Conservation (phyloP, 257 asterid genomes). For the Salvia hispanica region DNA sequence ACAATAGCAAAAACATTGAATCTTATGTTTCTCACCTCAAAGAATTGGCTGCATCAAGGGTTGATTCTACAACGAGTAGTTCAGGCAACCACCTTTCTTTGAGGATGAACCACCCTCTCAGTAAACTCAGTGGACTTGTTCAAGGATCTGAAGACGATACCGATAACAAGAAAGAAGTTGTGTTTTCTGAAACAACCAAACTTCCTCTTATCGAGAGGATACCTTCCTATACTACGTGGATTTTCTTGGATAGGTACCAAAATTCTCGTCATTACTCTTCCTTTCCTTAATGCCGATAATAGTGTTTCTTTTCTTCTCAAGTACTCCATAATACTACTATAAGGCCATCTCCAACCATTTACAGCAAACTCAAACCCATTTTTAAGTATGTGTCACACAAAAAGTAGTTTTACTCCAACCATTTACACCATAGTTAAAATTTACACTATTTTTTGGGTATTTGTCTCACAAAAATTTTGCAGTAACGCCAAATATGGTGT, state of each 20-base stretch:
- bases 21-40: constrained; percentile 47
- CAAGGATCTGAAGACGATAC: constrained; percentile 64
- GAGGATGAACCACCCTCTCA: constrained; percentile 67
- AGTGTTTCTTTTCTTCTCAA: constrained; percentile 1
- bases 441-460: too few species aligned
- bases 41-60: constrained; percentile 59
- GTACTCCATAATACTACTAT: too few species aligned
- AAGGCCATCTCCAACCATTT: too few species aligned
- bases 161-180: constrained; percentile 59
- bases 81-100: constrained; percentile 58
- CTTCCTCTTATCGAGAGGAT: constrained; percentile 70
- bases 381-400: too few species aligned
- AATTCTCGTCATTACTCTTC: constrained; percentile 12
- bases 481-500: too few species aligned
- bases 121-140: constrained; percentile 49
- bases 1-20: constrained; percentile 53
- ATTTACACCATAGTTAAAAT: too few species aligned
- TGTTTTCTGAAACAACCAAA: constrained; percentile 55
- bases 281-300: background rate
- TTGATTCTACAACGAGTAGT: constrained; percentile 37
- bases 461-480: too few species aligned
- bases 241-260: constrained; percentile 71
- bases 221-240: constrained; percentile 94
- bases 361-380: too few species aligned
- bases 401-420: too few species aligned